Conservation (phyloP, 352 stramenopile genomes). For the Pythium pyrilobum region DNA sequence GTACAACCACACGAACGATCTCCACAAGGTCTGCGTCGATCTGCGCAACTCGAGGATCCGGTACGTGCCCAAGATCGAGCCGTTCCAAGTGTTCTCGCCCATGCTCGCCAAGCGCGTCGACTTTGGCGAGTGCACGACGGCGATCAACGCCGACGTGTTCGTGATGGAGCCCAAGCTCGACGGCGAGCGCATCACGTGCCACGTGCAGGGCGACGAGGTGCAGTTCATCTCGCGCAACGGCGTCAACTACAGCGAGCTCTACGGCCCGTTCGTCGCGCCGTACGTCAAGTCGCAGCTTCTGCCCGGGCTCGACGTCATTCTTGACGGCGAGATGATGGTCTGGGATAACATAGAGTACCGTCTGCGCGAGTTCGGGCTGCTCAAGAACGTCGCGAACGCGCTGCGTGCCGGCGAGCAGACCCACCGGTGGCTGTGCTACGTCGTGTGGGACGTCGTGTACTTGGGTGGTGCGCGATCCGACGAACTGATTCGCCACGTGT, state of each 20-base stretch:
- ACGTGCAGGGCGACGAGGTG: constrained; percentile 49
- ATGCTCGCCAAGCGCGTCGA: constrained; percentile 84
- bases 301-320: constrained; percentile 57
- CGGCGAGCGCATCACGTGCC: constrained; percentile 78
- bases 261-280: constrained; percentile 51
- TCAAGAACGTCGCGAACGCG: constrained; percentile 77
- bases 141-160: constrained; percentile 65
- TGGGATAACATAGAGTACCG: constrained; percentile 81
- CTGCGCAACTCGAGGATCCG: constrained; percentile 74
- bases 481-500: constrained; percentile 58
- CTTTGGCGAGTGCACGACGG: constrained; percentile 76
- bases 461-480: constrained; percentile 41
- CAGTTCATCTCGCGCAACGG: constrained; percentile 85
- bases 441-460: constrained; percentile 84
- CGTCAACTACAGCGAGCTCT: constrained; percentile 77
- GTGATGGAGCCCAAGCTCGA: constrained; percentile 85
- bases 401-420: constrained; percentile 42
- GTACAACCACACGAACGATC: constrained; percentile 86
- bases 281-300: constrained; percentile 61
- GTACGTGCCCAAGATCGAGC: constrained; percentile 74
- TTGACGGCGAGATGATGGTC: constrained; percentile 88
- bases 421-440: constrained; percentile 76
- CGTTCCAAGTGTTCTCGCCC: constrained; percentile 81
- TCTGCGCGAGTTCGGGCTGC: constrained; percentile 68
- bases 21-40: constrained; percentile 68